phyloP scores from a whole-genome alignment of 2,329 filamentous ascomycete genomes.

The Neurospora crassa region DNA sequence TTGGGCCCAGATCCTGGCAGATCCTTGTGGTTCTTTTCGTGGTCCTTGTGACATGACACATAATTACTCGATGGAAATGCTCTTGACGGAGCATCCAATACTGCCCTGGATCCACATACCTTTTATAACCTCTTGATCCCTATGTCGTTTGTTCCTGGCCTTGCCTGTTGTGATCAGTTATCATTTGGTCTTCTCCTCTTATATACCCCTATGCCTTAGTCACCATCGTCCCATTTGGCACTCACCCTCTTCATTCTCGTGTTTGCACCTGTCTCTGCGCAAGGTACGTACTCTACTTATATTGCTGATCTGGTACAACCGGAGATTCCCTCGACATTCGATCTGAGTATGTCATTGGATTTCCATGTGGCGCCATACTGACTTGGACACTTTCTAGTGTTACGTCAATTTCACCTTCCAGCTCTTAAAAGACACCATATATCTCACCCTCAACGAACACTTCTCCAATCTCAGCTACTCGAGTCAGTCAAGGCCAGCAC shows the following conservation, averaged over 20 bases:
- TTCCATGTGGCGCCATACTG: neutral
- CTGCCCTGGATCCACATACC: no score
- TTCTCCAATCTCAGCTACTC: neutral
- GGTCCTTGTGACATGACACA: conserved; percentile 19
- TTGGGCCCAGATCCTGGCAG: neutral
- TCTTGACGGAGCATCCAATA: conserved; percentile 5
- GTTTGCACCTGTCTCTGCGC: neutral
- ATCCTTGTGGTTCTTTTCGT: neutral
- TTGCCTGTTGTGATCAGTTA: neutral
- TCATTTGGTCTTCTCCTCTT: neutral
- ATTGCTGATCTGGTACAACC: neutral
- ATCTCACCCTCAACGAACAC: neutral
- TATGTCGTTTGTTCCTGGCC: neutral
- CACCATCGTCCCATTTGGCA: neutral
- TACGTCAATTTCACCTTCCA: neutral
- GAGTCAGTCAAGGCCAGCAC: neutral
- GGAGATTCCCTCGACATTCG: neutral
- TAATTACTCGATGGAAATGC: conserved; percentile 24
- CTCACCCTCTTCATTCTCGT: neutral
- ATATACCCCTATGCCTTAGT: neutral
- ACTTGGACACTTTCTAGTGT: neutral
- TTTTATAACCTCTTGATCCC: conserved; percentile 1
- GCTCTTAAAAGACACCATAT: neutral
- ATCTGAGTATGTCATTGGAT: neutral
- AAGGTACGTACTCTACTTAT: conserved; percentile 1